Base-by-base conservation (phyloP, 2,329 filamentous ascomycete species). In the Thielaviopsis cerberus region DNA sequence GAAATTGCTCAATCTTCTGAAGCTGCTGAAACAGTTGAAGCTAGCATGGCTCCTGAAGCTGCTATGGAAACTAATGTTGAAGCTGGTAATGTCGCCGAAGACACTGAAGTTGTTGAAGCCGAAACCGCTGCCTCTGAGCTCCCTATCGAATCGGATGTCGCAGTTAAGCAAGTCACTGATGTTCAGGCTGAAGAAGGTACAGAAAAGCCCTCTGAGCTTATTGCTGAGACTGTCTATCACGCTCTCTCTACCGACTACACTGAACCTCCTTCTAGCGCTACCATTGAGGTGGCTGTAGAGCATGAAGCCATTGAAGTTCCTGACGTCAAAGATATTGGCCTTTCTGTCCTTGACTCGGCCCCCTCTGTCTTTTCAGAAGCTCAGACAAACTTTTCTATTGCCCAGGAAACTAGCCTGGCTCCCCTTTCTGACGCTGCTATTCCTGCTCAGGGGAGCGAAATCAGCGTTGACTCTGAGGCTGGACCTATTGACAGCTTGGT, bases 121-220 rank as follows among this genome's bases (percentile, higher is more conserved):
- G 13, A 4, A 11, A 13, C 20, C 20, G n/a, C 11, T 8, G 48
- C 22, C 48, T 23, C 24, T 10, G 24, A 51, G 48, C 17, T 51
- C 10, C 22, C 24, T 10, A 20, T 13, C 4, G 48, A 51, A 15
- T 10, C 48, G 1, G 20, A 10, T 6, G 48, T n/a, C 20, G 2
- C 23, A 17, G 51, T 17, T 11, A 23, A 52, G 11, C 51, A 17
- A 4, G 23, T n/a, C 17, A 8, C 22, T 20, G 24, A 52, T 6
- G 4, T 10, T 26, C 23, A 26, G 23, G 11, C 41, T 17, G 51
- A 48, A 15, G 30, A 53, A 13, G 27, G 3, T 48, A 50, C 17
- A 15, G 54, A 57, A 26, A 27, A 26, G 50, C 48, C 56, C 51
- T 48, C 56, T 54, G 57, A 57, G 55, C 13, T 52, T 51, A 4